Evolutionary conservation across 2,329 filamentous ascomycete species (phyloP), one percentile per base, ranked within the genome.

Genomic region (Furcasterigmium furcatum): DNA sequence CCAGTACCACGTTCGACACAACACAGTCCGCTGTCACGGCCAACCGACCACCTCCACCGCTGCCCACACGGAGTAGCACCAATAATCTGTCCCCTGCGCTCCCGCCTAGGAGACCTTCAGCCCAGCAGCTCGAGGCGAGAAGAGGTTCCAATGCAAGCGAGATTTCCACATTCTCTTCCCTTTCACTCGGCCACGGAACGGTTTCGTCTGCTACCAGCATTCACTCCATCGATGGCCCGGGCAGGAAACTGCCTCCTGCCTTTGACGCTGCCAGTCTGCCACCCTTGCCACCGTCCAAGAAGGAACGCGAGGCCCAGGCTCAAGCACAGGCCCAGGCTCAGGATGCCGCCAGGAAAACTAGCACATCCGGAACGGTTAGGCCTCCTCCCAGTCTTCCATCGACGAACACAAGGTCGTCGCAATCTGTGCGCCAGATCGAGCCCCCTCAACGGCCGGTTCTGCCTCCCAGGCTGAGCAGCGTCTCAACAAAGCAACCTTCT

Each of bases 71-170:
- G 48, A 65, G 65, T 43, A 66, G 68, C 4, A 64, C 66, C 6
- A 58, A 65, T 39, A 57, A 60, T 9, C 58, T 58, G 19, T 71
- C 72, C 2, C 78, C 79, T 8, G 66, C 70, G 22, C 60, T 81
- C 16, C 76, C 79, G 13, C 67, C 76, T 14, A 72, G 79, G 24
- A 71, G 71, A 21, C 59, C 72, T 3, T 75, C 74, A 3, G 60
- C 67, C 7, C 71, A 77, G 49, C 60, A 62, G 13, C 58, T 74
- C 27, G 59, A 60, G 19, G 63, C 63, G 5, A 71, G 80, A 20
- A 72, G 77, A 45, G 76, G 70, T 41, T 85, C 82, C 16, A 74
- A 75, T 35, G 77, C 80, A 1, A 85, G 81, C 3, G 78, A 79
- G 24, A 55, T 73, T 32, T 84, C 80, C 7, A 70, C 68, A 10